Conservation (phyloP, 148 eudicot genomes). For the Chenopodium formosanum region DNA sequence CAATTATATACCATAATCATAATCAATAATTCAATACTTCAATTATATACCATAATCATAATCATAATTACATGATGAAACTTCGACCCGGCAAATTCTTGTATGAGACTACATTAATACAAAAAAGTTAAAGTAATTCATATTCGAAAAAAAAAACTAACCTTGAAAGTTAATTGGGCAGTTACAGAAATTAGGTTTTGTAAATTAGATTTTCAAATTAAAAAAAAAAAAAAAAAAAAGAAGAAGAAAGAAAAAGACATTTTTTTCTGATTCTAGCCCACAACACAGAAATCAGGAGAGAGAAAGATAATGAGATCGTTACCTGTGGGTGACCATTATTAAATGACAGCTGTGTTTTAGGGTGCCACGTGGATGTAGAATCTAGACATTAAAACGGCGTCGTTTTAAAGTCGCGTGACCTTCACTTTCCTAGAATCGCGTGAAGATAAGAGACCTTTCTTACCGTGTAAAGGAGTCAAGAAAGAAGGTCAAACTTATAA, state of each 20-base stretch:
- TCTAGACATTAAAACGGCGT: neutral
- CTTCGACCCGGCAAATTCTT: no score
- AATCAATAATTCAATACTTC: neutral
- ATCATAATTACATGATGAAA: no score
- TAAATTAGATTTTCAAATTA: neutral
- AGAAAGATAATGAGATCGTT: neutral
- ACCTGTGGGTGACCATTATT: neutral
- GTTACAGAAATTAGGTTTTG: conserved; percentile 12
- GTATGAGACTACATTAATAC: no score
- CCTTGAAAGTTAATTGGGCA: neutral
- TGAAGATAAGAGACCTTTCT: neutral
- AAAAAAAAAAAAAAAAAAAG: neutral
- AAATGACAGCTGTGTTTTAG: neutral
- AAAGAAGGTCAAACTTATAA: neutral
- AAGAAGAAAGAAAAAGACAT: no score
- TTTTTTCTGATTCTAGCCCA: neutral
- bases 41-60: no score
- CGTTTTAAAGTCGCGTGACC: rapidly evolving
- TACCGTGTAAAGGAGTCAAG: neutral
- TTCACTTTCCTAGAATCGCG: neutral
- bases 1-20: no score
- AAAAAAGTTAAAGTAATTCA: no score
- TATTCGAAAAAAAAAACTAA: no score
- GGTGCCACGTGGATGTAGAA: conserved; percentile 4
- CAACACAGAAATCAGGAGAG: neutral